Percentiles rank a stretch among this genome's conserved stretches.
Evolutionary conservation across 228 moss, liverwort and hornwort genomes (phyloP).

Genomic region (Sphagnum magellanicum): DNA sequence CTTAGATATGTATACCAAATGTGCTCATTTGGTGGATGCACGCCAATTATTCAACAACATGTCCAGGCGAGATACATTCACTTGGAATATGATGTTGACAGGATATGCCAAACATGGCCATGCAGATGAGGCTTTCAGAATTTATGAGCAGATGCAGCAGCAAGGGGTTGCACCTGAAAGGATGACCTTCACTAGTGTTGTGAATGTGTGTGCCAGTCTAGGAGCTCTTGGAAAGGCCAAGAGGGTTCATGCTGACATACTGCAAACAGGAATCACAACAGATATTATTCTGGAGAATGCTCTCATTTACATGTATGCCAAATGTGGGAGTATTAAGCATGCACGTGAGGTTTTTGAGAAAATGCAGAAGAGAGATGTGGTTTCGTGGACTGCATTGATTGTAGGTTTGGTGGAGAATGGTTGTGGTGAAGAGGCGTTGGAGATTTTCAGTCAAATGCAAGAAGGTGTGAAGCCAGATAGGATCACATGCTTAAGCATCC

Average conservation of each 20-base stretch:
- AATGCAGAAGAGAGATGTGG: background rate
- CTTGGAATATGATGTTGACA: slow-evolving; percentile 7
- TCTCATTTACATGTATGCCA: slow-evolving; percentile 5
- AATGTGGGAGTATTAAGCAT: slow-evolving; percentile 1
- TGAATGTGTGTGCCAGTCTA: slow-evolving; percentile 1
- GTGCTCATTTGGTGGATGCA: slow-evolving; percentile 4
- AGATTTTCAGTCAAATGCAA: background rate
- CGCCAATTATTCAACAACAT: slow-evolving; percentile 2
- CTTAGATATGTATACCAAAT: slow-evolving; percentile 4
- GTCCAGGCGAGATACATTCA: slow-evolving; percentile 3
- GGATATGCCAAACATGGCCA: slow-evolving; percentile 2
- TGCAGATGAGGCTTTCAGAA: background rate
- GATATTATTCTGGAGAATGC: slow-evolving; percentile 3
- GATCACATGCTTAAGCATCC: background rate
- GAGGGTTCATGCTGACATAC: slow-evolving; percentile 3
- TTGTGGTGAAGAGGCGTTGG: background rate
- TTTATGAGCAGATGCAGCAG: slow-evolving; percentile 1
- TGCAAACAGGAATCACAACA: background rate
- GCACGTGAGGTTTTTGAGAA: background rate
- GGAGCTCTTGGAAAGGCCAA: slow-evolving; percentile 6
- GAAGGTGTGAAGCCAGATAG: slow-evolving; percentile 3
- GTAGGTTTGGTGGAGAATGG: slow-evolving; percentile 22
- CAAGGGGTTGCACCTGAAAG: slow-evolving; percentile 1
- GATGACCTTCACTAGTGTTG: background rate
- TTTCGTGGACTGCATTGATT: slow-evolving; percentile 46